Base-by-base conservation (phyloP, 495 filamentous ascomycete species). In the Gamarada debralockiae region DNA sequence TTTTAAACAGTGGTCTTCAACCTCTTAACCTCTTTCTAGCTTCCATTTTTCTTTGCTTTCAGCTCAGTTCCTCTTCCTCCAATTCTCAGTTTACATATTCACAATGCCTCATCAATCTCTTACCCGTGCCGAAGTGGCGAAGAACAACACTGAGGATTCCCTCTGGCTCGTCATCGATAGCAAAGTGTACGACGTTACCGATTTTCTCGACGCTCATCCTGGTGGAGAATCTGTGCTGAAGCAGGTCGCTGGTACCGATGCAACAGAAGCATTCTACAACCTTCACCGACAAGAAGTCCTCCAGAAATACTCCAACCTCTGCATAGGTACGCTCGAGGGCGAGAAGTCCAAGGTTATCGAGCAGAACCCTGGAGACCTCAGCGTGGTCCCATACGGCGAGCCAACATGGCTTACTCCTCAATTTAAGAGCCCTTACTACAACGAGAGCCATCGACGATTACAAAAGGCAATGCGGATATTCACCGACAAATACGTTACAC, bases 251-350 rank as follows among this genome's bases (percentile, higher is more conserved):
- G 90, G 90, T 67, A 79, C 79, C 62, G 90, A 95, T 70, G 89
- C 89, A 25, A 96, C 91, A 48, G 76, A 81, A 37, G 88, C 86
- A 52, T 97, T 95, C 76, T 93, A 96, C 68, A 92, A 92, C 67
- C 87, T 97, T 34, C 92, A 97, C 72, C 81, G 91, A 0, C 91
- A 93, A 42, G 92, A 96, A 70, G 90, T 93, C 2, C 79, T 93
- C 3, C 67, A 80, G 48, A 90, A 89, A 60, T 93, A 93, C 76
- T 63, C 67, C 3, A 72, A 79, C 57, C 78, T 93, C n/a, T 85
- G 79, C 69, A 79, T 93, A 55, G 90, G 90, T 56, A 84, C 80
- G 10, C 65, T 95, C 59, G 73, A 80, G 34, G 85, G 84, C 56
- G 87, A 95, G 69, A 83, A 77, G 50, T 80, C 89, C 31, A 79